Evolutionary conservation across 192 early-diverging fungal genomes (phyloP).

Genomic region (Coemansia nantahalensis): DNA sequence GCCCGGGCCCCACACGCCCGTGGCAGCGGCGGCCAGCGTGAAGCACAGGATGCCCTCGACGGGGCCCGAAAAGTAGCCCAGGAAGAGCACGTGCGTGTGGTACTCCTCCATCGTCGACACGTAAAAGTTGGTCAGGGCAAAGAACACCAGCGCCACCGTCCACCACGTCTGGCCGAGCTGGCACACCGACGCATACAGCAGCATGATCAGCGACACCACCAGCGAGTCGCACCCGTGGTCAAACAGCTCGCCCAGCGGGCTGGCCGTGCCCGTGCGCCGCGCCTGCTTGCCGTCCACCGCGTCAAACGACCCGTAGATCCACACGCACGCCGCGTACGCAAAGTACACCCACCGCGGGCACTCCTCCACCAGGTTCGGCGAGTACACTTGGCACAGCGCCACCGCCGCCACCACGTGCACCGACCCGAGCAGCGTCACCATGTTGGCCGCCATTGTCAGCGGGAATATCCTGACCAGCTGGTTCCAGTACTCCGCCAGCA

Average conservation of each 20-base stretch:
- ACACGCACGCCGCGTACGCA: slow-evolving; percentile 74
- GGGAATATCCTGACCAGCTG: slow-evolving; percentile 82
- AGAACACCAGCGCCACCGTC: slow-evolving; percentile 56
- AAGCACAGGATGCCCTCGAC: slow-evolving; percentile 83
- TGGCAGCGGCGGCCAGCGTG: slow-evolving; percentile 59
- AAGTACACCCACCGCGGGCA: slow-evolving; percentile 83
- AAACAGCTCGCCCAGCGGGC: slow-evolving; percentile 93
- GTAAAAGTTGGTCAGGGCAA: slow-evolving; percentile 84
- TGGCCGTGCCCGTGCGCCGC: slow-evolving; percentile 77
- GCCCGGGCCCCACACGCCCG: slow-evolving; percentile 61
- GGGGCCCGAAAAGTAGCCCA: slow-evolving; percentile 83
- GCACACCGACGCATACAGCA: slow-evolving; percentile 61
- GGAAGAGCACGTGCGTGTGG: slow-evolving; percentile 81
- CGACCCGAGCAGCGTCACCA: slow-evolving; percentile 86
- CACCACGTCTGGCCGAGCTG: slow-evolving; percentile 72
- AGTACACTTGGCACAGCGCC: slow-evolving; percentile 65
- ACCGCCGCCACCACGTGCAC: slow-evolving; percentile 75
- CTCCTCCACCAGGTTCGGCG: slow-evolving; percentile 64
- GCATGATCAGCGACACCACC: slow-evolving; percentile 60
- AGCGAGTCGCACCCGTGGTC: slow-evolving; percentile 87
- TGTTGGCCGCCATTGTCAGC: slow-evolving; percentile 83
- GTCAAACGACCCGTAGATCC: slow-evolving; percentile 86
- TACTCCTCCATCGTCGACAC: slow-evolving; percentile 94
- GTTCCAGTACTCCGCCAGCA: slow-evolving; percentile 86
- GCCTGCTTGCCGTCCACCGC: slow-evolving; percentile 97